Evolutionary conservation across 768 basidiomycete genomes (phyloP), one percentile per base, ranked within the genome.

Genomic region (Gelatoporia subvermispora): DNA sequence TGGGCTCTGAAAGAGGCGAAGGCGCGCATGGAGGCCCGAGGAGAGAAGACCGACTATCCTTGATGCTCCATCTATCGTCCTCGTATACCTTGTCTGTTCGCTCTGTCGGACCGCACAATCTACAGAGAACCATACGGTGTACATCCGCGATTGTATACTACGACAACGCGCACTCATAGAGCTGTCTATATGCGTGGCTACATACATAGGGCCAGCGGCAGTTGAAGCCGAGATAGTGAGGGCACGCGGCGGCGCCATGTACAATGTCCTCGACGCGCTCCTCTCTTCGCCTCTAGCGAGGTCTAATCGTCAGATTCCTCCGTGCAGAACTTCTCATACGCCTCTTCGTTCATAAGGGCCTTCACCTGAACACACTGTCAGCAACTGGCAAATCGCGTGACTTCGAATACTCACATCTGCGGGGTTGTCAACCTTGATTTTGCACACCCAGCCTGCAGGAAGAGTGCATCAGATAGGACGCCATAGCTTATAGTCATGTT

Each of bases 401-500:
- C 25, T 18, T 17, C 9, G 24, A 43, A 35, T 13, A 50, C 74
- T 35, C 65, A 93, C 89, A 78, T 98, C 89, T 1, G 74, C 67
- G 4, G 85, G 84, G 49, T 88, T 68, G 18, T 86, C 78, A 39
- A 96, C 66, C 65, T 85, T 81, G 60, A 99, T 85, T 74, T 90
- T 94, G 82, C 87, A 93, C 40, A 99, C 81, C 95, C 95, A 99
- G 48, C 95, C 94, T 97, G 54, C 7, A n/a, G n/a, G n/a, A 23
- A 25, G 36, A 13, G 22, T 15, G 24, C 31, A 13, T 4, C 25
- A 11, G 13, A 37, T 36, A 22, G 8, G 22, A 21, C 38, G 38
- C 16, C 28, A 17, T n/a, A n/a, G n/a, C n/a, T n/a, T n/a, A n/a
- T n/a, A n/a, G n/a, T n/a, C n/a, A n/a, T n/a, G n/a, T n/a, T n/a